Percentiles rank a stretch among this genome's conserved stretches.
Evolutionary conservation across 352 stramenopile genomes (phyloP).

Genomic region (Globisporangium viniferum): DNA sequence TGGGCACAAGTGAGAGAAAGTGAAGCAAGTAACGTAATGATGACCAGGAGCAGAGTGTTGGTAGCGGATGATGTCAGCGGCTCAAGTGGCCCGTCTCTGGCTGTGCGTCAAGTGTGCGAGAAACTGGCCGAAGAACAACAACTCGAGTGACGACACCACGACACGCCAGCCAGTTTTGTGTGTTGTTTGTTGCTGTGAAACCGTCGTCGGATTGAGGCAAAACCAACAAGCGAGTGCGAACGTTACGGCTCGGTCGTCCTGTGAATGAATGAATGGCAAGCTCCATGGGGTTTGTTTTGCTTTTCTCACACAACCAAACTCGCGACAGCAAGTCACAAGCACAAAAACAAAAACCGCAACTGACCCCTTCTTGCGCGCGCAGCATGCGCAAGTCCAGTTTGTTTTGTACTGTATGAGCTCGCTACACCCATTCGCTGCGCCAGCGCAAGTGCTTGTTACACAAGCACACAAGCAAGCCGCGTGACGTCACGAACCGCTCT

Average conservation of each 20-base stretch:
- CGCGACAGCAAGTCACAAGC: neutral
- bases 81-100: neutral
- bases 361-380: neutral
- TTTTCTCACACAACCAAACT: too few relatives aligned
- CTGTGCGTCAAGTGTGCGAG: neutral
- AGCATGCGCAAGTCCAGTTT: neutral
- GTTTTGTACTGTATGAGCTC: too few relatives aligned
- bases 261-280: too few relatives aligned
- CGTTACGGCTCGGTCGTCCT: too few relatives aligned
- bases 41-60: neutral
- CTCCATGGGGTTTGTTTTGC: neutral
- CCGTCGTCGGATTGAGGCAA: neutral
- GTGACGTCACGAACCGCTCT: neutral
- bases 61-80: neutral
- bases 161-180: neutral
- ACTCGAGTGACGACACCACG: neutral
- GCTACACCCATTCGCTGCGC: too few relatives aligned
- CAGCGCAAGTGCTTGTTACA: too few relatives aligned
- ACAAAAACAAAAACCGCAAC: neutral
- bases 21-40: neutral
- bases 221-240: neutral
- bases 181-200: neutral
- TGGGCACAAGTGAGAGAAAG: too few relatives aligned
- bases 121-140: neutral
- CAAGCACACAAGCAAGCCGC: too few relatives aligned